These are phyloP conservation scores for Rutstroemia sp. DNA, from an alignment of 2,329 filamentous ascomycete species.

Conservation along the genomic window DNA sequence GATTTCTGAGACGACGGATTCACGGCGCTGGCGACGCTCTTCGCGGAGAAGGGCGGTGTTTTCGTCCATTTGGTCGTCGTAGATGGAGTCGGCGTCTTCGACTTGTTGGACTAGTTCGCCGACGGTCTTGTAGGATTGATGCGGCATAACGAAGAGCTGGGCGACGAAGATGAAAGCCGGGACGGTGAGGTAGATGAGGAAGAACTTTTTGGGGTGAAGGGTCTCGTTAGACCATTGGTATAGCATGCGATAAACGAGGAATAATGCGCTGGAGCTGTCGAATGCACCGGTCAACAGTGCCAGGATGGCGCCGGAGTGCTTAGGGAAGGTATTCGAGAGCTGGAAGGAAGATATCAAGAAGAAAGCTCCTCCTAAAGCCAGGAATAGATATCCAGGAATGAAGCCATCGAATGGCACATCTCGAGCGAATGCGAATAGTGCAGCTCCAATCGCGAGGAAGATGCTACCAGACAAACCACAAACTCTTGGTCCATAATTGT, in stretches of 20 bases:
- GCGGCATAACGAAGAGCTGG: constrained; percentile 67
- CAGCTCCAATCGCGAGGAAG: constrained; percentile 61
- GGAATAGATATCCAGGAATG: constrained; percentile 65
- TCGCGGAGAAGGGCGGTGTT: constrained; percentile 33
- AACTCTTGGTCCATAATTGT: constrained; percentile 71
- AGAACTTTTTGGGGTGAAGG: constrained; percentile 62
- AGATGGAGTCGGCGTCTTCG: constrained; percentile 40
- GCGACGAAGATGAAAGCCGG: constrained; percentile 57
- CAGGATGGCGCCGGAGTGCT: constrained; percentile 69
- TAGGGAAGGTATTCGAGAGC: constrained; percentile 75
- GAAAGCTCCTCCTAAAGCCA: constrained; percentile 73
- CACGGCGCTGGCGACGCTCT: constrained; percentile 38
- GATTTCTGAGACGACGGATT: constrained; percentile 51
- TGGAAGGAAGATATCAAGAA: constrained; percentile 80
- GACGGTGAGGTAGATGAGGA: constrained; percentile 63
- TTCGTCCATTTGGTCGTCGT: constrained; percentile 52
- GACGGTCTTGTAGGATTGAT: constrained; percentile 73
- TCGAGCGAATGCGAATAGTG: constrained; percentile 63
- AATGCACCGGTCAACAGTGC: constrained; percentile 76
- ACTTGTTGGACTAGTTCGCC: constrained; percentile 74
- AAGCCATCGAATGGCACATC: constrained; percentile 66
- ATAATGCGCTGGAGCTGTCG: constrained; percentile 73
- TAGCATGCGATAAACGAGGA: constrained; percentile 64
- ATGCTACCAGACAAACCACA: constrained; percentile 65
- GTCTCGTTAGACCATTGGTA: constrained; percentile 51